Evolutionary conservation across 495 filamentous ascomycete genomes (phyloP).

Genomic region (Aspergillus sclerotioniger): DNA sequence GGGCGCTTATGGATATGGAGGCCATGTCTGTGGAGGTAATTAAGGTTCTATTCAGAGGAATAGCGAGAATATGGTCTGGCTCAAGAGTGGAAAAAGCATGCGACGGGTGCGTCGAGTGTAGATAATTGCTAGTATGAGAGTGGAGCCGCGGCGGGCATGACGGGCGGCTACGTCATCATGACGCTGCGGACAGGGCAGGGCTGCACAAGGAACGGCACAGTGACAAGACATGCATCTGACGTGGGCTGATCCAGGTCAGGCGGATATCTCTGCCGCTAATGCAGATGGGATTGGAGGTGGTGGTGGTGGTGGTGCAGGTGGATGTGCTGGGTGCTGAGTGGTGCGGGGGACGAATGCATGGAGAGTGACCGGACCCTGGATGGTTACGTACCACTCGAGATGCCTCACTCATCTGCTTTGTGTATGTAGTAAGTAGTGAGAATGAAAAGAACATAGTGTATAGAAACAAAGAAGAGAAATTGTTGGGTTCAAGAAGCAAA

Average conservation of each 20-base stretch:
- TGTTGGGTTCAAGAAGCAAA: too few relatives aligned
- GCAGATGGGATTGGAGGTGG: too few relatives aligned
- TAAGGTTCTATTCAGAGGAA: not conserved
- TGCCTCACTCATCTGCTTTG: too few relatives aligned
- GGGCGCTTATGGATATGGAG: conserved; percentile 39
- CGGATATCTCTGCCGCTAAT: too few relatives aligned
- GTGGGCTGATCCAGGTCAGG: not conserved
- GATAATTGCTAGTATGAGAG: not conserved
- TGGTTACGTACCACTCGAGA: too few relatives aligned
- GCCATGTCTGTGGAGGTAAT: conserved; percentile 25
- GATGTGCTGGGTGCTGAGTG: too few relatives aligned
- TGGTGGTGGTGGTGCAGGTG: too few relatives aligned
- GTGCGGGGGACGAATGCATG: too few relatives aligned
- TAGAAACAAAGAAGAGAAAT: too few relatives aligned
- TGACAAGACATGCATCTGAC: not conserved
- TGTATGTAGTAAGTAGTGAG: too few relatives aligned
- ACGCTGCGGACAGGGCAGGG: not conserved
- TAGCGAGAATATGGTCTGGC: not conserved
- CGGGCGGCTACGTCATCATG: not conserved
- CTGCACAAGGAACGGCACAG: not conserved
- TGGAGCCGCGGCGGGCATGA: not conserved
- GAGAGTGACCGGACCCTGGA: too few relatives aligned
- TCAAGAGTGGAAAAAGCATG: not conserved
- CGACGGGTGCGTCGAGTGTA: not conserved
- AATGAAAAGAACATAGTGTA: too few relatives aligned